Evolutionary conservation across 441 rosid genomes (phyloP).

Genomic region (Lepidium campestre): DNA sequence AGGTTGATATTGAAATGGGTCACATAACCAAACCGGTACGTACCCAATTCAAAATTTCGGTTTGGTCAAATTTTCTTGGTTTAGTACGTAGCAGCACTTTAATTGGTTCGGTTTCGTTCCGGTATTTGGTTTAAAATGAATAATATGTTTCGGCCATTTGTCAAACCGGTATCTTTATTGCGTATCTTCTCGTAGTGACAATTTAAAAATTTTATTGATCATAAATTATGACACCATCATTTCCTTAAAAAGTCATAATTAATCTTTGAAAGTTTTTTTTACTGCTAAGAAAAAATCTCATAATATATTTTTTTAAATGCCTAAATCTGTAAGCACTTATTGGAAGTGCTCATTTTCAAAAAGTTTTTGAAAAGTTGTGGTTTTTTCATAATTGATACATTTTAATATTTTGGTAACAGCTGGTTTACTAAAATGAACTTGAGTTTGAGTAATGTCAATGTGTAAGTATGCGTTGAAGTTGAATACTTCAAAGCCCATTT

Average conservation of each 20-base stretch:
- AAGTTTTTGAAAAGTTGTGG: too few species aligned
- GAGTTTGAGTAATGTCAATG: too few species aligned
- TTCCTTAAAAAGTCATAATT: background rate
- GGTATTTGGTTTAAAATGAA: background rate
- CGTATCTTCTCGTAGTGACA: constrained; percentile 6
- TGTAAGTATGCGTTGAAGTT: too few species aligned
- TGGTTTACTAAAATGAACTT: too few species aligned
- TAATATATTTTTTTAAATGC: too few species aligned
- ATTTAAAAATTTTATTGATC: background rate
- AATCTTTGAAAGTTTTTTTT: background rate
- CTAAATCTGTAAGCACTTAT: too few species aligned
- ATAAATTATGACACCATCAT: background rate
- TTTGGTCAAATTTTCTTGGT: background rate
- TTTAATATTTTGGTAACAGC: too few species aligned
- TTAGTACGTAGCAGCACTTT: background rate
- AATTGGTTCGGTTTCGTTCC: background rate
- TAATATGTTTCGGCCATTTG: background rate
- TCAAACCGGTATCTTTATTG: background rate
- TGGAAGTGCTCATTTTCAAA: too few species aligned
- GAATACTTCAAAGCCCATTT: background rate
- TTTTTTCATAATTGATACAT: too few species aligned
- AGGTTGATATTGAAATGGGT: background rate
- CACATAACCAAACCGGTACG: constrained; percentile 12
- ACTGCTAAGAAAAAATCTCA: background rate
- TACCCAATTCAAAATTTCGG: background rate